Evolutionary conservation across 495 filamentous ascomycete species (phyloP).

Genomic region (Penicillium arizonense): DNA sequence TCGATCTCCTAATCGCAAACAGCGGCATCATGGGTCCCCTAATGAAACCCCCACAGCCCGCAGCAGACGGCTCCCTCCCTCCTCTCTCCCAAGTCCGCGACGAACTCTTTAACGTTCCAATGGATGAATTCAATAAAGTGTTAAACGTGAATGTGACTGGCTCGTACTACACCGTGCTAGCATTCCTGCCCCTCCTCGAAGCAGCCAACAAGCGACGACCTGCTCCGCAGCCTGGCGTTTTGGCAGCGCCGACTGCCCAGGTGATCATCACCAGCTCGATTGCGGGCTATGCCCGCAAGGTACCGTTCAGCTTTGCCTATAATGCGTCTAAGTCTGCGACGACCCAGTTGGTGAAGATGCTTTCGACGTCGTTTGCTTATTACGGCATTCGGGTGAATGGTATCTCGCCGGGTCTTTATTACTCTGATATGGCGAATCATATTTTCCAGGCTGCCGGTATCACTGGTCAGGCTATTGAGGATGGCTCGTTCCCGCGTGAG

Average conservation of each 20-base stretch:
- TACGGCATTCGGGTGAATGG: slow-evolving; percentile 64
- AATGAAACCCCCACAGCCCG: slow-evolving; percentile 25
- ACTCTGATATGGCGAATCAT: slow-evolving; percentile 60
- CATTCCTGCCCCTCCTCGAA: slow-evolving; percentile 62
- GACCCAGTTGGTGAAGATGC: slow-evolving; percentile 62
- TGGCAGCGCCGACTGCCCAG: slow-evolving; percentile 55
- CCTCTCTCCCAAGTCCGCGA: slow-evolving; percentile 53
- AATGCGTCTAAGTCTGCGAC: slow-evolving; percentile 62
- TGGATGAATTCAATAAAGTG: slow-evolving; percentile 58
- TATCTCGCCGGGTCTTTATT: slow-evolving; percentile 65
- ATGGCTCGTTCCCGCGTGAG: slow-evolving; percentile 41
- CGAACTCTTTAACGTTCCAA: slow-evolving; percentile 45
- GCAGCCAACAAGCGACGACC: slow-evolving; percentile 54
- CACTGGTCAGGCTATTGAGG: slow-evolving; percentile 22
- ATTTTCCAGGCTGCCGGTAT: slow-evolving; percentile 15
- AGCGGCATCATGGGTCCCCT: slow-evolving; percentile 60
- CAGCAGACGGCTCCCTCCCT: slow-evolving; percentile 27
- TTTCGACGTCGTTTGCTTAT: slow-evolving; percentile 50
- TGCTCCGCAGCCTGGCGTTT: slow-evolving; percentile 29
- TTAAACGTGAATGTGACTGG: slow-evolving; percentile 60
- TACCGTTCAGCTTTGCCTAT: slow-evolving; percentile 60
- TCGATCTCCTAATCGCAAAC: slow-evolving; percentile 69
- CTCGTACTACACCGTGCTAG: slow-evolving; percentile 61
- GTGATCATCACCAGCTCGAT: slow-evolving; percentile 65
- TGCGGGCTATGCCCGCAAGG: slow-evolving; percentile 54